Evolutionary conservation across 1,284 basidiomycete species (phyloP), one percentile per base, ranked within the genome.

Genomic region (Puccinia coronata): DNA sequence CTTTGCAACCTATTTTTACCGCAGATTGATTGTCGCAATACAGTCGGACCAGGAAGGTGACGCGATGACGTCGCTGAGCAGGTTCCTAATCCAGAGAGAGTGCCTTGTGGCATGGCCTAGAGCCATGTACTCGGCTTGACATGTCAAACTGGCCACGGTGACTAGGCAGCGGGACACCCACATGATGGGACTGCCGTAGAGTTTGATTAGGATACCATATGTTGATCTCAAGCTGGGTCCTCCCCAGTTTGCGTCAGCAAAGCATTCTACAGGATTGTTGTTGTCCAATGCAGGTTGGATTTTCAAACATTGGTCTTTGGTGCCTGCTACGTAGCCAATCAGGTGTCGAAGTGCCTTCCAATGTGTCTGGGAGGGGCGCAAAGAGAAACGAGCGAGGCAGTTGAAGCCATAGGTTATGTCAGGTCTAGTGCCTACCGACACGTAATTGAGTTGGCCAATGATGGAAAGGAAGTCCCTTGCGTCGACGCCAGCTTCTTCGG

Each of bases 71-170:
- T 76, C 74, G 2, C 3, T 3, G 20, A 65, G 34, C n/a, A 76
- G 59, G n/a, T 65, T 76, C 18, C 59, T 61, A 4, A 76, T 47
- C 74, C 74, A 76, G 36, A 76, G 14, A 14, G 20, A 18, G 20
- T 61, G 39, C 3, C 59, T n/a, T 20, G 74, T 47, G 1, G 74
- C 74, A 18, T 18, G 34, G 12, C 39, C 59, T 4, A 76, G 25
- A 2, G 74, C 74, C 59, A 76, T 76, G 59, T 76, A 76, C 25
- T 76, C 74, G 20, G 55, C 55, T 20, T 65, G 55, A 16, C 36
- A 47, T 1, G 59, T 63, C 1, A 41, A 76, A 14, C 23, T 41
- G 0, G 74, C 59, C 18, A 76, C 59, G 1, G 31, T 63, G 0
- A 34, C 39, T 39, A 39, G 73, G 1, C 73, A 0, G 43, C 57